phyloP scores from a whole-genome alignment of 495 filamentous ascomycete species.

The Podospora pseudocomata region DNA sequence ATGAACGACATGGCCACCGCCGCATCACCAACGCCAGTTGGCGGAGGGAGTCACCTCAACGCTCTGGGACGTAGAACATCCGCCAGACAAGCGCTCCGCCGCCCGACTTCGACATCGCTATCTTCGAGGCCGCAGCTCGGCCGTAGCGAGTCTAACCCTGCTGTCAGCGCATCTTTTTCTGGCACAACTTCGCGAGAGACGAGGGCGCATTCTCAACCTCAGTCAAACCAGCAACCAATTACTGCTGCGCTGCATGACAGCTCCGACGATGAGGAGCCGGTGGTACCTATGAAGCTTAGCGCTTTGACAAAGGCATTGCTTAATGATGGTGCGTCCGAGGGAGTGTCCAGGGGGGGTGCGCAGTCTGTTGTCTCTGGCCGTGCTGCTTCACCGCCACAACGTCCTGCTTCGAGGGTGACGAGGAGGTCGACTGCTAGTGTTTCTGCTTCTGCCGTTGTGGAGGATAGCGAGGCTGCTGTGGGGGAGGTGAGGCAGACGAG shows the following conservation, averaged over 20 bases:
- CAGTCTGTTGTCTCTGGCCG: constrained; percentile 37
- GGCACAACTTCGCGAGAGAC: constrained; percentile 5
- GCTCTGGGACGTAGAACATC: constrained; percentile 40
- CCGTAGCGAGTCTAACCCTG: constrained; percentile 40
- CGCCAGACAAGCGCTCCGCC: constrained; percentile 41
- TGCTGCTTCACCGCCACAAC: constrained; percentile 50
- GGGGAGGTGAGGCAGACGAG: constrained; percentile 29
- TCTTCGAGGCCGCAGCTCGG: constrained; percentile 33
- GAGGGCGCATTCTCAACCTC: constrained; percentile 25
- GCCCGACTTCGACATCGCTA: constrained; percentile 28
- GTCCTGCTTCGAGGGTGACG: constrained; percentile 51
- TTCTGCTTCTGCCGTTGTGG: constrained; percentile 31
- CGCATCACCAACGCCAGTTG: constrained; percentile 37
- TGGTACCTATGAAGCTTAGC: constrained; percentile 72
- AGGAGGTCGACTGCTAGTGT: constrained; percentile 35
- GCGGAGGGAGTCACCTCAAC: constrained; percentile 34
- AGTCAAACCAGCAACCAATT: constrained; percentile 25
- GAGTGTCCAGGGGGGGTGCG: constrained; percentile 30
- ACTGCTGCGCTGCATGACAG: constrained; percentile 51
- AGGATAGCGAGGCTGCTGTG: constrained; percentile 16
- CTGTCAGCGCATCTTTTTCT: constrained; percentile 9
- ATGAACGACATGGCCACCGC: constrained; percentile 33
- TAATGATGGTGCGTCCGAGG: constrained; percentile 53
- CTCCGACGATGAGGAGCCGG: constrained; percentile 68
- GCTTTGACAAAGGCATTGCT: constrained; percentile 74